These are phyloP conservation scores for Achlya hypogyna DNA, from an alignment of 352 stramenopile genomes.

Conservation along the genomic window DNA sequence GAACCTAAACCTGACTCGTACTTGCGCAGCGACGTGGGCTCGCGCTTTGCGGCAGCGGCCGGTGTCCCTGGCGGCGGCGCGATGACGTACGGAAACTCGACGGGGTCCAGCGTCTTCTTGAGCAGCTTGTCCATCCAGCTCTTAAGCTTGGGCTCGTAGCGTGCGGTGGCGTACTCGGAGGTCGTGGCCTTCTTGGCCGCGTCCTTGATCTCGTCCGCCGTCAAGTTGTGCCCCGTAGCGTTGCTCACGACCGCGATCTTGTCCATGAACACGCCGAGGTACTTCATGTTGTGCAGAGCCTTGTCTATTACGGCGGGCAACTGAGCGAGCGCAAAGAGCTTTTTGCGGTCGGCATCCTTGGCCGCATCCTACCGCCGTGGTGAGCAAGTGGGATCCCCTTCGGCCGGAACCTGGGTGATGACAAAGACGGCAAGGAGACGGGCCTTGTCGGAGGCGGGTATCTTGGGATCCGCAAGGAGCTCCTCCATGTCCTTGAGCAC, in stretches of 20 bases:
- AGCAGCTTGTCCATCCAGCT: constrained; percentile 43
- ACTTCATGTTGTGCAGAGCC: constrained; percentile 53
- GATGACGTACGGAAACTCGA: constrained; percentile 78
- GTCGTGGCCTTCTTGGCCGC: constrained; percentile 47
- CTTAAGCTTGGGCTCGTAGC: constrained; percentile 71
- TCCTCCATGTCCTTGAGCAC: constrained; percentile 86
- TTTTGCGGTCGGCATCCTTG: constrained; percentile 78
- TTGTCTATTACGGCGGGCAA: constrained; percentile 43
- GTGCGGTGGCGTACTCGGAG: constrained; percentile 70
- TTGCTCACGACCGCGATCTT: constrained; percentile 21
- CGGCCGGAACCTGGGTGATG: constrained; percentile 85
- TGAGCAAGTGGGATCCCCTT: too few species aligned
- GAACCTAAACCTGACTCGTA: constrained; percentile 23
- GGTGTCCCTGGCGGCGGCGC: constrained; percentile 37
- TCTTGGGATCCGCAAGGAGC: constrained; percentile 70
- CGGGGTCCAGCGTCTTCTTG: constrained; percentile 49
- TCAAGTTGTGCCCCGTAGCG: constrained; percentile 24
- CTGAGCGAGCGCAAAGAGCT: constrained; percentile 75
- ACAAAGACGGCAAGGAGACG: constrained; percentile 90
- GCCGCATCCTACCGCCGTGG: constrained; percentile 56
- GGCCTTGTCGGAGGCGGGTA: constrained; percentile 75
- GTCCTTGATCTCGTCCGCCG: constrained; percentile 51
- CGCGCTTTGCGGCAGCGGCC: constrained; percentile 44
- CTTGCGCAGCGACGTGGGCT: constrained; percentile 63
- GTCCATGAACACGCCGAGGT: constrained; percentile 48